Base-by-base conservation (phyloP, 805 yeast species). In the Isabelozyma gotoi region DNA sequence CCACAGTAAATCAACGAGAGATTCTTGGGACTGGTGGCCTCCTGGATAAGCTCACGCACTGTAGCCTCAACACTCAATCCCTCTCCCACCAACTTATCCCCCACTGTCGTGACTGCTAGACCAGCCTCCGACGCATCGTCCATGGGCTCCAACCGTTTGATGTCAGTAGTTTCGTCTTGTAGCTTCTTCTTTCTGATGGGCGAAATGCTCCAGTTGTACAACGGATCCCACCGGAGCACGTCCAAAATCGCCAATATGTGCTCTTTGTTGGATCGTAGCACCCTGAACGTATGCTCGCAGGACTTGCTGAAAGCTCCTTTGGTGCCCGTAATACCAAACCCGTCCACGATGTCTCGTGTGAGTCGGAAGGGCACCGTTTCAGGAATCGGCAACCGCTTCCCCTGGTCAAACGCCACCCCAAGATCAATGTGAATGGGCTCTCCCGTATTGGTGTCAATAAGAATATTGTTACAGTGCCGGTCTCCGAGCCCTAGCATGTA, bases 361-460 rank as follows among this genome's bases (percentile, higher is more conserved):
- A 94, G 63, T 50, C 99, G 73, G 64, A 94, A 94, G 2, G 99
- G 99, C 5, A 95, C 96, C 0, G 86, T 76, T 56, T 94, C 99
- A 0, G 99, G 99, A 7, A 92, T 78, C 0, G 92, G 84, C 33
- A 94, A 68, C 11, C 82, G 65, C 53, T 78, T 82, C 0, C 98
- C 99, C 56, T 90, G 97, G 60, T 94, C 99, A 68, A 94, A 94
- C 0, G 98, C 95, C 36, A 94, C 91, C 0, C 99, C 99, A 14
- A 94, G 68, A 62, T 94, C 99, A 52, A 94, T 95, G 60, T 95
- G 99, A 19, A 94, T 83, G 0, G 97, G 96, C 53, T 91, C 97
- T 0, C 98, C 98, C 0, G 88, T 76, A n/a, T 61, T 56, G 39
- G 74, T 73, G 60, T 94, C 97, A n/a, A 94, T 58, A 38, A 94